These are phyloP conservation scores for Piromyces sp. DNA, from an alignment of 192 early-diverging fungal species.

Conservation along the genomic window DNA sequence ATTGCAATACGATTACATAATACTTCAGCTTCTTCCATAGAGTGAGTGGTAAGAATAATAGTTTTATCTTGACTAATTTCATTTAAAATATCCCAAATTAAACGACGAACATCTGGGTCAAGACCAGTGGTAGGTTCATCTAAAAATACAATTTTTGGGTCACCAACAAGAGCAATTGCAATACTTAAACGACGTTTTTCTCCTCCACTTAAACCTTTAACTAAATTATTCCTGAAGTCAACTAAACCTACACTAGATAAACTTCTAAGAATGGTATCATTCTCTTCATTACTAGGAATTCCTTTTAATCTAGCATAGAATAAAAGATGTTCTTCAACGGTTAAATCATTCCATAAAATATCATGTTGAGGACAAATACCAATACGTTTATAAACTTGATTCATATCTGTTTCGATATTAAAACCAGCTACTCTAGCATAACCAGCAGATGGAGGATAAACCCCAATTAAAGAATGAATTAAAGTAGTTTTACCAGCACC, in stretches of 20 bases:
- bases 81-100: conserved; percentile 55
- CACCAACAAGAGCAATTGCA: conserved; percentile 82
- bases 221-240: too few species aligned
- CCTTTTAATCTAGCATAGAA: conserved; percentile 18
- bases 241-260: too few species aligned
- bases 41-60: conserved; percentile 26
- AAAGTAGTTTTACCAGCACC: conserved; percentile 23
- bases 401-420: conserved; percentile 2
- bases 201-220: conserved; percentile 74
- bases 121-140: conserved; percentile 31
- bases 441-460: conserved; percentile 8
- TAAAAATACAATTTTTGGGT: conserved; percentile 78
- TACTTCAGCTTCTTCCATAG: conserved; percentile 64
- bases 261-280: too few species aligned
- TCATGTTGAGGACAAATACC: conserved; percentile 25
- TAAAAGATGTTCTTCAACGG: conserved; percentile 18
- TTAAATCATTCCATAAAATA: conserved; percentile 20
- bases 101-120: conserved; percentile 42
- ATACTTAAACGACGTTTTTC: conserved; percentile 86
- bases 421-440: conserved; percentile 8
- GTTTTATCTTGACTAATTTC: conserved; percentile 36
- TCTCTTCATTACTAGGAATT: conserved; percentile 4
- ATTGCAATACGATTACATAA: conserved; percentile 57
- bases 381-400: not conserved
- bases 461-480: conserved; percentile 15